A percentile compares a stretch with the other conserved stretches of the same genome.
Conservation (phyloP, 768 basidiomycete species). For the Hebeloma cylindrosporum region DNA sequence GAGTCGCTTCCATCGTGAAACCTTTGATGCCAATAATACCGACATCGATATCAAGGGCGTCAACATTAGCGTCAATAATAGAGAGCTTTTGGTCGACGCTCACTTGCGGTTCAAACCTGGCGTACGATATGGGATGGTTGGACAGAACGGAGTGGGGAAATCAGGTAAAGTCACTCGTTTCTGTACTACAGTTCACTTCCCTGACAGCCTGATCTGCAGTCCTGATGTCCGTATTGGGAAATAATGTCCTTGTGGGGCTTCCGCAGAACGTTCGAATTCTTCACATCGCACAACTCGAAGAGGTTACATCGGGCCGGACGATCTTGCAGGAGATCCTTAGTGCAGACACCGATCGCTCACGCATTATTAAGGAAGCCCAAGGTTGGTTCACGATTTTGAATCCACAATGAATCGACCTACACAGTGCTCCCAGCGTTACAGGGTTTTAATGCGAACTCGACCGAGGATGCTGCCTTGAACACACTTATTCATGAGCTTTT, state of each 20-base stretch:
- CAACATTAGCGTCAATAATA: slow-evolving; percentile 47
- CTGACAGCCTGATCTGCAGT: slow-evolving; percentile 13
- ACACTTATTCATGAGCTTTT: slow-evolving; percentile 26
- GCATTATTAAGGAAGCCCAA: slow-evolving; percentile 29
- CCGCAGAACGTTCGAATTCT: slow-evolving; percentile 34
- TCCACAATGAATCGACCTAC: background rate
- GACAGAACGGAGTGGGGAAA: slow-evolving; percentile 57
- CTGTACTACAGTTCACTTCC: background rate
- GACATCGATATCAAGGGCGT: slow-evolving; percentile 59
- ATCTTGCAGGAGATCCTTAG: slow-evolving; percentile 30
- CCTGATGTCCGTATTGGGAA: slow-evolving; percentile 30
- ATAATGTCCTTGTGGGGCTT: slow-evolving; percentile 31
- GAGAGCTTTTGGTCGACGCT: slow-evolving; percentile 52
- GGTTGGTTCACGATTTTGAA: slow-evolving; percentile 18
- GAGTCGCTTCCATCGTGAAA: slow-evolving; percentile 50
- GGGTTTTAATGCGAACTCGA: slow-evolving; percentile 18
- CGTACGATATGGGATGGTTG: slow-evolving; percentile 53
- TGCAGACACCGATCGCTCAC: slow-evolving; percentile 25
- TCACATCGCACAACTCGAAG: slow-evolving; percentile 34
- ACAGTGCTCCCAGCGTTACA: slow-evolving; percentile 22
- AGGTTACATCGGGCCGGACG: slow-evolving; percentile 25
- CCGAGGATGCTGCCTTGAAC: slow-evolving; percentile 22
- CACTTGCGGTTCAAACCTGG: slow-evolving; percentile 52
- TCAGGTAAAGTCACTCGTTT: slow-evolving; percentile 34
- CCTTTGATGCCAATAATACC: slow-evolving; percentile 35